phyloP scores from a whole-genome alignment of 805 yeast species.

The Candida maesae region DNA sequence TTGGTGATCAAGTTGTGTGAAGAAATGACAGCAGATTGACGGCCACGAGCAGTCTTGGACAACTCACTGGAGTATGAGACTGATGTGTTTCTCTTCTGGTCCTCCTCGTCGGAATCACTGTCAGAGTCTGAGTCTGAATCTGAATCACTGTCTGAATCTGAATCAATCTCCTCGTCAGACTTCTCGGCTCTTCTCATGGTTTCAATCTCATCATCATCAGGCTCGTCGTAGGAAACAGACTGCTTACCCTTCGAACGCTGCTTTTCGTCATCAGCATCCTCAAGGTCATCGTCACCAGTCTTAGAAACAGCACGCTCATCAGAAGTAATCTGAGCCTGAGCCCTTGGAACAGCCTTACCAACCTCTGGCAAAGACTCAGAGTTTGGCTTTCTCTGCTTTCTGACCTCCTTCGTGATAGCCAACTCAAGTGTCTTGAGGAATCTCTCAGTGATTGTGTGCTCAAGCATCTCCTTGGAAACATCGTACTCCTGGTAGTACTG shows the following conservation, averaged over 20 bases:
- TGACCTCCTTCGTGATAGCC: constrained; percentile 74
- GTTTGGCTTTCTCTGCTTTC: constrained; percentile 62
- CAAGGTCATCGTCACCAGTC: constrained; percentile 41
- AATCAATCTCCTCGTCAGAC: constrained; percentile 60
- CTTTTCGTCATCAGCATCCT: constrained; percentile 60
- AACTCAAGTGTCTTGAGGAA: constrained; percentile 71
- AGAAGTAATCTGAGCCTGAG: constrained; percentile 36
- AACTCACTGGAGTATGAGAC: constrained; percentile 32
- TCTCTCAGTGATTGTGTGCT: constrained; percentile 54
- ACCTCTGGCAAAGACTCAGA: constrained; percentile 54
- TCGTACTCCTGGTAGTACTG: constrained; percentile 91
- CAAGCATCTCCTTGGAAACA: constrained; percentile 75
- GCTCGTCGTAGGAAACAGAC: constrained; percentile 88
- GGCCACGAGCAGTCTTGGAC: constrained; percentile 67
- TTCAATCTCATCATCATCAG: constrained; percentile 93
- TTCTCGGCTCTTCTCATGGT: constrained; percentile 82
- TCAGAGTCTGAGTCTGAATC: constrained; percentile 31
- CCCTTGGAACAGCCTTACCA: constrained; percentile 66
- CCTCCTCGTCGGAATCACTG: constrained; percentile 36
- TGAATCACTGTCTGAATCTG: constrained; percentile 37
- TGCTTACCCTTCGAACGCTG: constrained; percentile 66
- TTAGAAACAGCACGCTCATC: constrained; percentile 29
- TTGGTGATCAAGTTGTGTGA: constrained; percentile 69
- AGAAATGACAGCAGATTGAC: constrained; percentile 79
- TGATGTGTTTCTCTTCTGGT: not conserved